phyloP scores from a whole-genome alignment of 768 basidiomycete species.

The Leccinellum rugosiceps region DNA sequence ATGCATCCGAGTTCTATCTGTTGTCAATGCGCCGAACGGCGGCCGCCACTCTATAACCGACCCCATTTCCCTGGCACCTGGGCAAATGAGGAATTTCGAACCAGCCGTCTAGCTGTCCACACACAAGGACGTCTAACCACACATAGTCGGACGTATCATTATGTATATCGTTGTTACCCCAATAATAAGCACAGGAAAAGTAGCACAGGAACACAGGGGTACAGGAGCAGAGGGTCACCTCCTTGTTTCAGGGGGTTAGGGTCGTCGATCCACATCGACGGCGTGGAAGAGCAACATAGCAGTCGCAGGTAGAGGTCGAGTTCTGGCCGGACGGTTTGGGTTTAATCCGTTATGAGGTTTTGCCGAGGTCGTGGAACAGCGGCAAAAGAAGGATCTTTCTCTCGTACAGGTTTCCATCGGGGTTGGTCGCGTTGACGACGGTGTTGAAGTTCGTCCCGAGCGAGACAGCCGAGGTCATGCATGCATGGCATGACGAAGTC shows the following conservation, averaged over 20 bases:
- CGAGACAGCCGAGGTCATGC: background rate
- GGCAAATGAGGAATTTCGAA: background rate
- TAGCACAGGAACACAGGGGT: background rate
- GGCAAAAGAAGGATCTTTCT: slow-evolving; percentile 1
- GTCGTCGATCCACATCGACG: background rate
- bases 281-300: background rate
- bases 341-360: slow-evolving; percentile 1
- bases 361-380: background rate
- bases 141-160: background rate
- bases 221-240: background rate
- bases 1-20: background rate
- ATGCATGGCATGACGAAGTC: background rate
- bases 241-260: background rate
- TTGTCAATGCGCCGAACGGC: background rate
- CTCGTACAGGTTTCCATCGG: slow-evolving; percentile 6
- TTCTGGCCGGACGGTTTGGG: background rate
- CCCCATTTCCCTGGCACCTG: background rate
- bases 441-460: slow-evolving; percentile 5
- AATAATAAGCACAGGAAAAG: background rate
- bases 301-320: too few relatives aligned
- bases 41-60: background rate
- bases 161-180: background rate
- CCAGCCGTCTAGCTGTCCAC: background rate
- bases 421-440: slow-evolving; percentile 6
- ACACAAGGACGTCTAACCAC: background rate